Percentiles rank a stretch among this genome's conserved stretches.
Evolutionary conservation across 2,329 filamentous ascomycete species (phyloP).

Genomic region (Penicillium sp.): DNA sequence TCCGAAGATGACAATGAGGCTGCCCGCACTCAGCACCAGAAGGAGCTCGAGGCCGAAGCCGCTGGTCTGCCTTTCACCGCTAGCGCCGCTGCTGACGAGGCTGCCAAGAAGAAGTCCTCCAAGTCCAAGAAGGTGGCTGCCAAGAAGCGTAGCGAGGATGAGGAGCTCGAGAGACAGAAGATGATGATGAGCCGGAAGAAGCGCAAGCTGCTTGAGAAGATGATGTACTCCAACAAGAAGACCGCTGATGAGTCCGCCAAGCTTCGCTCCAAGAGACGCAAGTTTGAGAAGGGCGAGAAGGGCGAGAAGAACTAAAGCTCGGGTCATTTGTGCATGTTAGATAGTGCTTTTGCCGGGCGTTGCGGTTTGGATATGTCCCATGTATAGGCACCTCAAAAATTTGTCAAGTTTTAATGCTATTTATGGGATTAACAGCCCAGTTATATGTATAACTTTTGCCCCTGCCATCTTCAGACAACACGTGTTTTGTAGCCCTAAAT

Average conservation of each 20-base stretch:
- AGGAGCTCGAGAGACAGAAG: constrained; percentile 88
- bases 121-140: constrained; percentile 67
- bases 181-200: constrained; percentile 99
- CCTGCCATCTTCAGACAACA: neutral
- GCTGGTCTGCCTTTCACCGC: constrained; percentile 58
- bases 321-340: constrained; percentile 11
- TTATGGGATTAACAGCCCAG: constrained; percentile 2
- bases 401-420: constrained; percentile 17
- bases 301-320: constrained; percentile 4
- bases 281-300: constrained; percentile 63
- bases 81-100: constrained; percentile 53
- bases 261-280: constrained; percentile 84
- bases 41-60: constrained; percentile 89
- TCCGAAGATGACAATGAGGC: constrained; percentile 60
- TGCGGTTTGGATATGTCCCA: constrained; percentile 25
- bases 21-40: constrained; percentile 70
- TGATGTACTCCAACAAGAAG: constrained; percentile 93
- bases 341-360: constrained; percentile 20
- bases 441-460: constrained; percentile 1
- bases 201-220: constrained; percentile 95
- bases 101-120: constrained; percentile 66
- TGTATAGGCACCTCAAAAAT: constrained; percentile 29
- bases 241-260: constrained; percentile 86
- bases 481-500: no score
- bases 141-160: constrained; percentile 65